Base-by-base conservation (phyloP, 2,329 filamentous ascomycete species). In the Monosporascus sp. region DNA sequence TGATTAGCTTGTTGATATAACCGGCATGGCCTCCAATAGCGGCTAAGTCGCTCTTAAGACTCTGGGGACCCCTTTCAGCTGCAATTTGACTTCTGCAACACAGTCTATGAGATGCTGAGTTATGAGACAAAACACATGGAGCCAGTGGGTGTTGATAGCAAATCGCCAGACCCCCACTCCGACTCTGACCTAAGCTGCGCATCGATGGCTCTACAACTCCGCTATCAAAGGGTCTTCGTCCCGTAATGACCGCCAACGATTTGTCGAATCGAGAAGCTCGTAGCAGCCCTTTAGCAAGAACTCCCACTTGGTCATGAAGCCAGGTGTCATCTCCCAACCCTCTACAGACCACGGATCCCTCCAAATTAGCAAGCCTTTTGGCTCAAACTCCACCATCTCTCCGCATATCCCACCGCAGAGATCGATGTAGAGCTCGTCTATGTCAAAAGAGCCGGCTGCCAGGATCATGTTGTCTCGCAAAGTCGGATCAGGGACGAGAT, bases 321-420 rank as follows among this genome's bases (percentile, higher is more conserved):
- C 62, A 49, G 70, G 66, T 0, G 68, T 74, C 4, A 75, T 58
- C 58, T 77, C 74, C 74, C 74, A 77, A 41, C 69, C 71, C 5
- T 61, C 54, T 2, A 66, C 52, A 27, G 65, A 54, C 66, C 73
- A 76, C 9, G 74, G 72, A 20, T 70, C 65, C 11, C 64, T 64
- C 73, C 74, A 76, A 11, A 71, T 68, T 24, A 61, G 27, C 7
- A 63, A 5, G 37, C 60, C 59, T 22, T 27, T 55, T n/a, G 56
- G 4, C 37, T 61, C 53, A 3, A 57, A 37, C 19, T 44, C 17
- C 19, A 58, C 38, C 31, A 44, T 37, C 44, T 53, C 49, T 16
- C 54, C 60, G n/a, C 22, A 49, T 19, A 55, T 14, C 14, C 54
- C 54, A 43, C 52, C 24, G 9, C 54, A 49, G 40, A 60, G 27